Base-by-base conservation (phyloP, 202 grass and related monocot genomes). In the Hordeum pubiflorum region DNA sequence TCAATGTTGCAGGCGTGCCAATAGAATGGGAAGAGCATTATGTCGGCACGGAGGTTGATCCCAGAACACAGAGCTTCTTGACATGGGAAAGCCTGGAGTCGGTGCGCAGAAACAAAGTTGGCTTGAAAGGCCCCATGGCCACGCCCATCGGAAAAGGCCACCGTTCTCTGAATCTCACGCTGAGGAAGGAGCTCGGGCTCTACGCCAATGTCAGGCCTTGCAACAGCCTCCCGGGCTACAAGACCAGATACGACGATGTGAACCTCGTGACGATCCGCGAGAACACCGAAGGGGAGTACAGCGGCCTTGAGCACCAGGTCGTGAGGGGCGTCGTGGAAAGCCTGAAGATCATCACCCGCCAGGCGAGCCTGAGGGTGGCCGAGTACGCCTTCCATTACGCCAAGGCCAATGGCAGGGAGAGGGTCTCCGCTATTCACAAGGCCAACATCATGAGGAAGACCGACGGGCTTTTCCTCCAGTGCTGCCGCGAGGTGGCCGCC, bases 371-470 rank as follows among this genome's bases (percentile, higher is more conserved):
- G 70, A 94, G 95, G 82, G 95, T 98, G 17, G 92, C 95, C 54
- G 92, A 95, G 72, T 98, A 98, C 91, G 95, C 95, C 52, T 98
- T 98, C 79, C 95, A 95, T 44, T 95, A 98, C 71, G 95, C 92
- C 32, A 91, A 93, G 83, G 54, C 86, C 37, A 98, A 98, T 27
- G 87, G 90, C 7, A 89, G 95, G 37, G 79, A 98, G 43, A 93
- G 95, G 77, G 92, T 98, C 7, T 94, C 95, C 17, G 92, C 95
- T 1, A 98, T 98, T 56, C 95, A 98, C 83, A 98, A 98, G 77
- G 95, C 95, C 50, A 98, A 98, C 69, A 98, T 98, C 46, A 95
- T 98, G 95, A 92, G 92, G 86, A 95, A 98, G 83, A 98, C 95
- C 10, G 95, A 98, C 14, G 95, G 92, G n/a, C 90, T 98, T 72